Percentiles rank a stretch among this genome's conserved stretches.
Conservation (phyloP, 2,329 filamentous ascomycete species). For the Claviceps sp. region DNA sequence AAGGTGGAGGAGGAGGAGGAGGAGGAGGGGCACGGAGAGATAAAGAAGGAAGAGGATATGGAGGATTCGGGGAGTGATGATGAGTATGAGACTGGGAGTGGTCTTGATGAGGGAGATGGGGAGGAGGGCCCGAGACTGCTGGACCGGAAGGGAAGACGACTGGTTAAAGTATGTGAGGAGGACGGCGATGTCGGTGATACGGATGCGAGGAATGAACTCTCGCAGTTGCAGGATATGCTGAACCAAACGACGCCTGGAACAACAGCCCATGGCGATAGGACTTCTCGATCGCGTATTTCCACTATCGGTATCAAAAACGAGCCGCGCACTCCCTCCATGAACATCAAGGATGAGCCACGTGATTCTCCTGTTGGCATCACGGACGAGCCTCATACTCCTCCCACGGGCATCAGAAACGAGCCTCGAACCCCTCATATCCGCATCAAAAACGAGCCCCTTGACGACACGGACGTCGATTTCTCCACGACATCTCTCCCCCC, state of each 20-base stretch:
- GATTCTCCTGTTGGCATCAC: background rate
- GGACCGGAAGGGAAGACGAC: constrained; percentile 50
- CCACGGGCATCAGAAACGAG: too few species aligned
- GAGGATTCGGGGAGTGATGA: constrained; percentile 33
- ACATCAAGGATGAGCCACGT: constrained; percentile 1
- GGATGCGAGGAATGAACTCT: constrained; percentile 34
- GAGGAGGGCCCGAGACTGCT: constrained; percentile 50
- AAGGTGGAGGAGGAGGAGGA: constrained; percentile 21
- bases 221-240: constrained; percentile 44
- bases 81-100: constrained; percentile 24
- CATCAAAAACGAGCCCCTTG: background rate
- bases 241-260: constrained; percentile 8
- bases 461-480: background rate
- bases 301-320: background rate
- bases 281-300: background rate
- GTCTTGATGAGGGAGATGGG: constrained; percentile 35
- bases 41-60: constrained; percentile 9
- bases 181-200: constrained; percentile 39
- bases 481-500: background rate
- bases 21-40: constrained; percentile 22
- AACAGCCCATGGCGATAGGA: background rate
- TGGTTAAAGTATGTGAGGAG: constrained; percentile 66
- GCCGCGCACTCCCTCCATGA: background rate
- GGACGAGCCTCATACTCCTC: too few species aligned
- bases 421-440: background rate